phyloP scores from a whole-genome alignment of 2,329 filamentous ascomycete genomes.

The Hypoxylon sp. region DNA sequence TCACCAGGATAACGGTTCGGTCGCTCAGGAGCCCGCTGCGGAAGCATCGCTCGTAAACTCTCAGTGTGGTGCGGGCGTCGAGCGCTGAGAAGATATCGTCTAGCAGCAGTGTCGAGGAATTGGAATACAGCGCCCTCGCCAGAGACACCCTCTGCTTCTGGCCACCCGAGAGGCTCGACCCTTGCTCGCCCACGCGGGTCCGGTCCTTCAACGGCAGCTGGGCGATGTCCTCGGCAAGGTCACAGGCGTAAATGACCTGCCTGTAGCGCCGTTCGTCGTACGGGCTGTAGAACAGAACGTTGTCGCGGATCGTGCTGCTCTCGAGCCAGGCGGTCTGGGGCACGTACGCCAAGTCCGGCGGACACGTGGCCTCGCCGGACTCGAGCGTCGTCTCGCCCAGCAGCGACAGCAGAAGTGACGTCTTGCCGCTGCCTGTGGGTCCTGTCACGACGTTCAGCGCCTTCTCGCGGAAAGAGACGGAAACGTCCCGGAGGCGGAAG shows the following conservation, averaged over 20 bases:
- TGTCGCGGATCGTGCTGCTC: not conserved
- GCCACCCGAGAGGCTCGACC: constrained; percentile 42
- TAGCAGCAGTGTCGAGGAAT: constrained; percentile 37
- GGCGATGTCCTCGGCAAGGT: constrained; percentile 11
- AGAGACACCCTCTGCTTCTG: constrained; percentile 43
- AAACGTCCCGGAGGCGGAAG: not conserved
- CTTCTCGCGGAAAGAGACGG: not conserved
- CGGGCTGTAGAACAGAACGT: not conserved
- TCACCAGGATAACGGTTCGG: constrained; percentile 24
- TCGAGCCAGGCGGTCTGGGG: not conserved
- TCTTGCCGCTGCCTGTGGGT: not conserved
- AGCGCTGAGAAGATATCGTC: constrained; percentile 46
- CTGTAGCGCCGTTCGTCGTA: not conserved
- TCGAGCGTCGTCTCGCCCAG: not conserved
- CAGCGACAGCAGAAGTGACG: not conserved
- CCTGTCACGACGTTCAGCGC: not conserved
- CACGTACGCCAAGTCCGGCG: not conserved
- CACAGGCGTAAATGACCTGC: not conserved
- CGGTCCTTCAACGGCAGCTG: constrained; percentile 35
- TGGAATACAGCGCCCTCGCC: constrained; percentile 42
- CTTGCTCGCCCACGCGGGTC: constrained; percentile 42
- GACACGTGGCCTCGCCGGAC: not conserved
- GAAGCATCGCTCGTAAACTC: constrained; percentile 24
- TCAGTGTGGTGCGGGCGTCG: constrained; percentile 38
- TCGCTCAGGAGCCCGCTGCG: constrained; percentile 14